phyloP scores from a whole-genome alignment of 108 stramenopile species.

The Hondaea fermentalgiana region DNA sequence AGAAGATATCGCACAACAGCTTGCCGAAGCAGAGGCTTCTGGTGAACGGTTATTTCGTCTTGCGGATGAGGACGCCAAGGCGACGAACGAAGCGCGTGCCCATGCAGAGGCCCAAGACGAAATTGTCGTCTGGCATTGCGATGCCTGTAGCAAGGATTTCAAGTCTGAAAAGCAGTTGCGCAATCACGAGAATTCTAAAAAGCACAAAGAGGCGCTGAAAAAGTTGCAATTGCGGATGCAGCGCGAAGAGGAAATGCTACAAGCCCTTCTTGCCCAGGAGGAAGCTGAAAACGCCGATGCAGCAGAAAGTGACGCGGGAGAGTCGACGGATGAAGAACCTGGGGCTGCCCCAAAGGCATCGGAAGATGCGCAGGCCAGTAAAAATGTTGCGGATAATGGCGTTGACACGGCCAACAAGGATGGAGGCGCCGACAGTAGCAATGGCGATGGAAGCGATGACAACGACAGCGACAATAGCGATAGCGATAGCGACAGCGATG shows the following conservation, averaged over 20 bases:
- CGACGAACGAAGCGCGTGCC: not conserved
- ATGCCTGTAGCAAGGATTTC: slow-evolving; percentile 14
- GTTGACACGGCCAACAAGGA: not conserved
- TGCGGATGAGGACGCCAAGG: not conserved
- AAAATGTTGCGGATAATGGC: not conserved
- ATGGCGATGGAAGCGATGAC: not conserved
- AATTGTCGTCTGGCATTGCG: not conserved
- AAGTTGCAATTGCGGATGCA: not conserved
- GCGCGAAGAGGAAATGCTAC: not conserved
- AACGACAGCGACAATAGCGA: not conserved
- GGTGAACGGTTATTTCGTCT: not conserved
- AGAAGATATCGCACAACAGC: not conserved
- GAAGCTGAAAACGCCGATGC: not conserved
- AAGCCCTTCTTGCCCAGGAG: not conserved
- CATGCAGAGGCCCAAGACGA: not conserved
- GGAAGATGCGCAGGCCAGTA: no score
- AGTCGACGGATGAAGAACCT: not conserved
- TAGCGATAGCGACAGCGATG: not conserved
- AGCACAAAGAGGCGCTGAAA: slow-evolving; percentile 21
- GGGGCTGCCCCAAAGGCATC: no score
- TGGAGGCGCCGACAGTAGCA: not conserved
- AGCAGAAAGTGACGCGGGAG: not conserved
- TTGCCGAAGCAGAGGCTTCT: not conserved
- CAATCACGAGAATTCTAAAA: slow-evolving; percentile 23
- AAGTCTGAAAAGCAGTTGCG: slow-evolving; percentile 24